Evolutionary conservation across 805 yeast species (phyloP), one percentile per base, ranked within the genome.

Genomic region (Ogataea chonburiensis): DNA sequence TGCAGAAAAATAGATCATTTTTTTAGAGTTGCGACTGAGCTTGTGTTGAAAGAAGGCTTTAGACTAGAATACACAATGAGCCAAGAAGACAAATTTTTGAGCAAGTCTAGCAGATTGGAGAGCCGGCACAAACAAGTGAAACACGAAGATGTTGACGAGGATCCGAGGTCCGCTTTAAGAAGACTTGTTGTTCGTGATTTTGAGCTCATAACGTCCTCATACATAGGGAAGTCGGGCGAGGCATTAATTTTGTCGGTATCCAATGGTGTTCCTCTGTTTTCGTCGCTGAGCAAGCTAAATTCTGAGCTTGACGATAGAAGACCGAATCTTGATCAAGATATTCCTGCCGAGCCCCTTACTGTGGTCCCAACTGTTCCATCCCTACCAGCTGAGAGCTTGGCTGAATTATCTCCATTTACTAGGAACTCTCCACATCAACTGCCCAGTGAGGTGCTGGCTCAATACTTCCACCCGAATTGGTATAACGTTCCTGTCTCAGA

Each of bases 291-390:
- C 34, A 70, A 75, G 21, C 71, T 75, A 18, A 82, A 77, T 50
- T 86, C 97, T 0, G 65, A 73, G 14, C 61, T 88, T 34, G 98
- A 93, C 55, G 75, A 80, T 28, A 76, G 95, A 43, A 79, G 77
- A 32, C 75, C 84, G 2, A 63, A 71, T 3, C 70, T 84, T 4
- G 86, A 86, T 7, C 80, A 79, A 19, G 32, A 28, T 4, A 30
- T 42, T 13, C 80, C 81, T 10, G 81, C 85, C 52, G 69, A 71
- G 30, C 55, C 79, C n/a, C 67, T 88, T 20, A 79, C 79, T 43
- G 76, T 86, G 2, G 62, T 86, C 17, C 93, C 96, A 6, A 68
- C 66, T 45, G 63, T 55, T 12, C 41, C 44, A 3, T 42, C 60
- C 3, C 44, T 59, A 16, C 55, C 62, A 1, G 43, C 75, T 8